Base-by-base conservation (phyloP, 768 basidiomycete species). In the Tephrocybe sp. region DNA sequence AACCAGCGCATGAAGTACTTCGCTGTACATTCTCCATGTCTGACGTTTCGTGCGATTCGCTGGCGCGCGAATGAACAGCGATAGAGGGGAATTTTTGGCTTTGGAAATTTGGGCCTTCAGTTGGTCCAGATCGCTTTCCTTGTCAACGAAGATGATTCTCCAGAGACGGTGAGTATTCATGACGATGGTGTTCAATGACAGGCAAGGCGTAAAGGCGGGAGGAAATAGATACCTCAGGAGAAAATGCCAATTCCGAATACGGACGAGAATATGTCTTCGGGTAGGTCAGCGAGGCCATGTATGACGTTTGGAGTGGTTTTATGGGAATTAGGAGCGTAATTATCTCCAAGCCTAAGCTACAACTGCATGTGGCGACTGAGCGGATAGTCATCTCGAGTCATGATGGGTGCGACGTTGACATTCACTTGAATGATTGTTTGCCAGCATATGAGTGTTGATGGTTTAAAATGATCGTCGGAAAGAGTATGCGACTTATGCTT, bases 161-260 rank as follows among this genome's bases (percentile, higher is more conserved):
- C 66, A 69, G 5, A 72, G 58, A 4, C 62, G 62, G n/a, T 68
- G 68, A 0, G 65, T 68, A 36, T 57, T 59, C 2, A 51, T 39
- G 34, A 68, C 48, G 23, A 67, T 54, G 39, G 61, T 55, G 49
- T 62, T 54, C 60, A 67, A 72, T 17, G 41, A 26, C 62, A 68
- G 16, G 68, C 67, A 14, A 60, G 53, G 23, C 65, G 60, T 4
- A 67, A 46, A 1, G 65, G 61, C 2, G 60, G 59, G 13, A 69
- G 59, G 48, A 63, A 65, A 5, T 50, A 53, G 40, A 65, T 60
- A 32, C 63, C 67, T 54, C 62, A 65, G 16, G 58, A 54, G 17
- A 66, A 54, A 5, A 65, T 59, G 1, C 62, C 64, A 9, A 67
- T 60, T 35, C 7, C 35, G 35, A 36, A 36, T 36, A 36, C 7